Conservation (phyloP, 768 basidiomycete species). For the Inosperma sp. region DNA sequence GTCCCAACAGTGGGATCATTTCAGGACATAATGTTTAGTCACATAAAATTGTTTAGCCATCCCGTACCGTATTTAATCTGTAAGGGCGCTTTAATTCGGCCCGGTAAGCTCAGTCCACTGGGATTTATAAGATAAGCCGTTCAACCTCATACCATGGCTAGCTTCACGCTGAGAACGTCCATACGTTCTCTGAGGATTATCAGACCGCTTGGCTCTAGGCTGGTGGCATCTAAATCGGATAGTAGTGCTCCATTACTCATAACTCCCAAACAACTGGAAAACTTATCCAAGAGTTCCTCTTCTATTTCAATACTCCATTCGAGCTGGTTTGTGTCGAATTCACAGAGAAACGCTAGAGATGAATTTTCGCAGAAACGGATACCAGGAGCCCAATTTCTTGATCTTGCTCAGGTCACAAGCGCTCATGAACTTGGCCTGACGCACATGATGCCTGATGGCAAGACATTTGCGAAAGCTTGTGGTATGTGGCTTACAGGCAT, state of each 20-base stretch:
- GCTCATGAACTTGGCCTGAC: constrained; percentile 74
- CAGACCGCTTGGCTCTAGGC: too few species aligned
- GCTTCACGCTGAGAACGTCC: background rate
- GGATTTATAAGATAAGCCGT: too few species aligned
- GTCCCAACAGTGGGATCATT: constrained; percentile 64
- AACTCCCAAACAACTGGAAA: constrained; percentile 45
- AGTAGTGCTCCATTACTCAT: constrained; percentile 50
- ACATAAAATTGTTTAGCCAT: too few species aligned
- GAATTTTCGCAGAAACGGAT: constrained; percentile 70
- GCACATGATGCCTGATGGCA: constrained; percentile 86
- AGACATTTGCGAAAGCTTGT: constrained; percentile 72
- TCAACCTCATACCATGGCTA: too few species aligned
- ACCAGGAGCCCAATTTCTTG: constrained; percentile 68
- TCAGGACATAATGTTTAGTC: too few species aligned
- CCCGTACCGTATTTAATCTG: too few species aligned
- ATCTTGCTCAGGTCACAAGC: constrained; percentile 75
- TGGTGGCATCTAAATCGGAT: too few species aligned
- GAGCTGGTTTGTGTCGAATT: constrained; percentile 93
- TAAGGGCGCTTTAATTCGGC: too few species aligned
- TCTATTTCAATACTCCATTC: constrained; percentile 60
- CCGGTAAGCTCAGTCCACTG: too few species aligned
- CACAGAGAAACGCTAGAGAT: constrained; percentile 58
- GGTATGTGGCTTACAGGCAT: constrained; percentile 45
- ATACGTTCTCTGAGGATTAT: background rate
- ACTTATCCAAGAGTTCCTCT: constrained; percentile 31